A percentile compares a stretch with the other conserved stretches of the same genome.
phyloP scores from a whole-genome alignment of 2,329 filamentous ascomycete species.

The Diaporthe sp. region DNA sequence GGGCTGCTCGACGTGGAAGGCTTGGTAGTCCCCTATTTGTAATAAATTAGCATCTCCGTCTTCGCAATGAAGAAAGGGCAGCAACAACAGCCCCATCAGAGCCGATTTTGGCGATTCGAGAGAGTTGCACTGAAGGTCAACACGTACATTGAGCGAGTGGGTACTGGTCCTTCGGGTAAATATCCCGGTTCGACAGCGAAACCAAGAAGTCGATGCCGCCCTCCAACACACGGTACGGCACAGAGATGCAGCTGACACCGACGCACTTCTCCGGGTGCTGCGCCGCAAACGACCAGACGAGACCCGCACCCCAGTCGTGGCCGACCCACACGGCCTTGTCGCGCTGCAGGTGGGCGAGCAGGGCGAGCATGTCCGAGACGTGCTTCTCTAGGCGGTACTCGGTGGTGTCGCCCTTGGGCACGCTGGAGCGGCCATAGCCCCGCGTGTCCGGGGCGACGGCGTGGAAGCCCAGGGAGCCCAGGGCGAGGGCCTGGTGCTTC shows the following conservation, averaged over 20 bases:
- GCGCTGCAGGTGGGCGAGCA: conserved; percentile 51
- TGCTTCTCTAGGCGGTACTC: conserved; percentile 52
- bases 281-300: conserved; percentile 48
- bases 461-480: conserved; percentile 50
- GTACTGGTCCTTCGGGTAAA: conserved; percentile 60
- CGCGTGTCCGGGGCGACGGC: conserved; percentile 52
- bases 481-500: conserved; percentile 49
- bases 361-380: conserved; percentile 51
- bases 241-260: conserved; percentile 49
- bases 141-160: conserved; percentile 48
- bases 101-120: not conserved
- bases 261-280: conserved; percentile 48
- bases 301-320: conserved; percentile 58
- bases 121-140: not conserved
- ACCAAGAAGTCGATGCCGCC: conserved; percentile 54
- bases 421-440: conserved; percentile 55
- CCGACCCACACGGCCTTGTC: conserved; percentile 61
- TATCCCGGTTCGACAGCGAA: conserved; percentile 55
- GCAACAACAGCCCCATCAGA: too few species aligned
- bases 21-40: conserved; percentile 47
- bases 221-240: conserved; percentile 59
- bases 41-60: too few species aligned
- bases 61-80: too few species aligned
- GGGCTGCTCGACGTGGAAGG: conserved; percentile 47
- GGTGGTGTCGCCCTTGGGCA: conserved; percentile 45